Conservation (phyloP, 148 eudicot genomes). For the Camellia granthamiana region DNA sequence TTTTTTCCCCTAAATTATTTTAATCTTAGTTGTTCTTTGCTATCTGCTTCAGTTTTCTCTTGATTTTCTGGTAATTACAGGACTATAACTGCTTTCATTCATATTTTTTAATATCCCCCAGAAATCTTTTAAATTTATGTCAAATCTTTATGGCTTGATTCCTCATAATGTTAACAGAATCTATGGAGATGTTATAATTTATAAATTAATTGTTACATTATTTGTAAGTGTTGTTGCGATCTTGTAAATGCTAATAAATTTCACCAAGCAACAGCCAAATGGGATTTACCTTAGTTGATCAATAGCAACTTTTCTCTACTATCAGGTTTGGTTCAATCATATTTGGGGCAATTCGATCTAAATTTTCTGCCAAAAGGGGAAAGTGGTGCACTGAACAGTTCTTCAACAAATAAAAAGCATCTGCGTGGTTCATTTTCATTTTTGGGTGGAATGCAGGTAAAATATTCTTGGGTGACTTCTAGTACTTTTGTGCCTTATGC, state of each 20-base stretch:
- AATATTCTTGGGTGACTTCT: neutral
- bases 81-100: neutral
- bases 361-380: constrained; percentile 49
- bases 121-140: neutral
- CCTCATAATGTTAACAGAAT: neutral
- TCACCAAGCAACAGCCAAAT: neutral
- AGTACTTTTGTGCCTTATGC: constrained; percentile 1
- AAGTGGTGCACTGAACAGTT: constrained; percentile 26
- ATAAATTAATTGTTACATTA: neutral
- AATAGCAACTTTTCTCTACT: neutral
- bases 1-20: neutral
- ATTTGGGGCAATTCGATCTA: constrained; percentile 71
- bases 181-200: neutral
- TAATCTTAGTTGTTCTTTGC: neutral
- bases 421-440: constrained; percentile 89
- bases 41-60: constrained; percentile 9
- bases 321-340: constrained; percentile 84
- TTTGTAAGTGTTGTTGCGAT: neutral
- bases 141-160: no score
- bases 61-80: neutral
- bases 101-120: neutral
- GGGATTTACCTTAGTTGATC: neutral
- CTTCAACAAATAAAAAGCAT: constrained; percentile 41
- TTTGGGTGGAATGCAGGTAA: constrained; percentile 98
- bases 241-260: neutral